phyloP scores from a whole-genome alignment of 805 yeast species.

The Saturnispora mendoncae region DNA sequence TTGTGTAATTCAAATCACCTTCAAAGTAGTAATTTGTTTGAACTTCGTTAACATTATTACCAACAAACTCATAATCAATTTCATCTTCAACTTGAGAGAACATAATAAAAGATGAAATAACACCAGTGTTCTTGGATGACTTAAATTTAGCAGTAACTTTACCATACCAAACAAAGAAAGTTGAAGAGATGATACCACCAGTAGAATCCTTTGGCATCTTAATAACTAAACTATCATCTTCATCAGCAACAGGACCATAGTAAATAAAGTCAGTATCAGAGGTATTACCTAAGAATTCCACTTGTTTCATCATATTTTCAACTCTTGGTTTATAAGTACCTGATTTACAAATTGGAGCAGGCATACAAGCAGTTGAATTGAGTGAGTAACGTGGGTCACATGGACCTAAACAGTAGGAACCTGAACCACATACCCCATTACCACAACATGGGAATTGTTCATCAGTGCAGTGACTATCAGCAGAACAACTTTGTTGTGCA shows the following conservation, averaged over 20 bases:
- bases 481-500: conserved; percentile 37
- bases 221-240: conserved; percentile 49
- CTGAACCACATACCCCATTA: conserved; percentile 47
- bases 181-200: conserved; percentile 76
- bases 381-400: conserved; percentile 73
- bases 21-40: conserved; percentile 78
- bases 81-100: conserved; percentile 85
- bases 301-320: conserved; percentile 20
- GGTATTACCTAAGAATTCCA: conserved; percentile 54
- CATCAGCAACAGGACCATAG: conserved; percentile 48
- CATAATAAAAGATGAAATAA: conserved; percentile 71
- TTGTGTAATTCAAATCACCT: conserved; percentile 62
- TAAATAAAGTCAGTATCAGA: conserved; percentile 61
- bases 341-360: conserved; percentile 67
- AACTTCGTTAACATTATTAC: conserved; percentile 54
- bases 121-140: conserved; percentile 72
- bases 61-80: conserved; percentile 82
- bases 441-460: conserved; percentile 71
- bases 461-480: conserved; percentile 52
- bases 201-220: conserved; percentile 71
- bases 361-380: conserved; percentile 66
- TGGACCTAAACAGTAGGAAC: conserved; percentile 66
- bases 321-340: conserved; percentile 35
- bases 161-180: conserved; percentile 84
- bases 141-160: conserved; percentile 60